Evolutionary conservation across 495 filamentous ascomycete genomes (phyloP), one percentile per base, ranked within the genome.

Genomic region (Patellaria atrata): DNA sequence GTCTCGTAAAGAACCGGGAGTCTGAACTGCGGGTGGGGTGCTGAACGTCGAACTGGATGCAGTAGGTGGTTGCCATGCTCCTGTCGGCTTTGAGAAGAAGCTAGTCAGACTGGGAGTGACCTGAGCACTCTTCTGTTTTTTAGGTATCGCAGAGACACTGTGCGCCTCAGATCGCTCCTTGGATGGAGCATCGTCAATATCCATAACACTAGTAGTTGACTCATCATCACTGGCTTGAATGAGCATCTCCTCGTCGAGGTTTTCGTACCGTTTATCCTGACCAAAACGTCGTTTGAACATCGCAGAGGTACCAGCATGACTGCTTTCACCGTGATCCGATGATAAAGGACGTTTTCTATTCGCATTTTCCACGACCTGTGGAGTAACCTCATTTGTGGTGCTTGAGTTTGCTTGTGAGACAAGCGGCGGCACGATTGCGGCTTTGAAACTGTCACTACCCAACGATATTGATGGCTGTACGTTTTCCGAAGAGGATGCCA

Each of bases 141-240:
- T n/a, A n/a, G n/a, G n/a, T n/a, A n/a, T n/a, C n/a, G n/a, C n/a
- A n/a, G n/a, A n/a, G n/a, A n/a, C n/a, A n/a, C n/a, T n/a, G n/a
- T n/a, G n/a, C n/a, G n/a, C n/a, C n/a, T n/a, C n/a, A n/a, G n/a
- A n/a, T n/a, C n/a, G n/a, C n/a, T n/a, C n/a, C n/a, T n/a, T n/a
- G n/a, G n/a, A n/a, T n/a, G 59, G 48, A 15, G 68, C 70, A 29
- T 70, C 57, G 17, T 59, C 57, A 19, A 59, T 22, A 11, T 55
- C 55, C 50, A 56, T 55, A 1, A 38, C 43, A 18, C 52, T 61
- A 24, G 64, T 65, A 3, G 60, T 57, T 21, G 58, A 59, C 30
- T 75, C 74, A 39, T 76, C 70, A 16, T 74, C 74, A 44, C 71
- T 94, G 22, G 91, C 75, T 37, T 94, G 79, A 48, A 94, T 93